A percentile compares a stretch with the other conserved stretches of the same genome.
Conservation (phyloP, 73 alveolate species). For the Blepharisma japonicum region DNA sequence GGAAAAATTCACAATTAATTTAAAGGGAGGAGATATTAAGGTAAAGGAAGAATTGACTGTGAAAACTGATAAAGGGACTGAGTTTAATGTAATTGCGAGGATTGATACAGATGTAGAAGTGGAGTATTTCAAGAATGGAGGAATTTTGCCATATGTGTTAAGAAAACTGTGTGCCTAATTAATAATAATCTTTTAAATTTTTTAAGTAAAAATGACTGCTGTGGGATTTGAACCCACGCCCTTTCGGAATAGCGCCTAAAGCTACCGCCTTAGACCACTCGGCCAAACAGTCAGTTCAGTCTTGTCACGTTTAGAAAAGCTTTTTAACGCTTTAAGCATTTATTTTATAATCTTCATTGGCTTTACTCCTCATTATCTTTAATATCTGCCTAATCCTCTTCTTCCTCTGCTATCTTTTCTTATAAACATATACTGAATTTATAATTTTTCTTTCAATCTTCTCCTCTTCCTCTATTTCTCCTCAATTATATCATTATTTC, state of each 20-base stretch:
- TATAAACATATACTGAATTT: too few relatives aligned
- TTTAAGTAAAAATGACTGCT: conserved; percentile 24
- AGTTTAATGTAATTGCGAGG: conserved; percentile 58
- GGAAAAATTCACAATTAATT: conserved; percentile 56
- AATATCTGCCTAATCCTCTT: too few relatives aligned
- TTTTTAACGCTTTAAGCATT: too few relatives aligned
- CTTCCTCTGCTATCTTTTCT: too few relatives aligned
- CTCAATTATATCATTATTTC: too few relatives aligned
- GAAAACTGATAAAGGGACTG: conserved; percentile 49
- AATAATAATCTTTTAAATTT: too few relatives aligned
- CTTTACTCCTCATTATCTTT: too few relatives aligned
- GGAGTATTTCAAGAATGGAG: conserved; percentile 81
- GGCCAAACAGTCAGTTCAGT: conserved; percentile 21
- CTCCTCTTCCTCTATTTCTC: too few relatives aligned
- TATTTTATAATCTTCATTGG: too few relatives aligned
- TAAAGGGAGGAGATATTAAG: conserved; percentile 47
- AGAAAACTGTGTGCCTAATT: conserved; percentile 47
- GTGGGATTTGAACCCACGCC: conserved; percentile 36
- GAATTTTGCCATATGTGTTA: conserved; percentile 77
- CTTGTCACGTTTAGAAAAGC: too few relatives aligned
- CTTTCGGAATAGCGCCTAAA: conserved; percentile 34
- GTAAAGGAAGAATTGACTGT: conserved; percentile 49
- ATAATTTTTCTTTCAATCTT: too few relatives aligned
- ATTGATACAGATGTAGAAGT: conserved; percentile 83
- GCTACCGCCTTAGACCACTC: conserved; percentile 36